A percentile compares a stretch with the other conserved stretches of the same genome.
Conservation (phyloP, 257 asterid species). For the Solanum microdontum region DNA sequence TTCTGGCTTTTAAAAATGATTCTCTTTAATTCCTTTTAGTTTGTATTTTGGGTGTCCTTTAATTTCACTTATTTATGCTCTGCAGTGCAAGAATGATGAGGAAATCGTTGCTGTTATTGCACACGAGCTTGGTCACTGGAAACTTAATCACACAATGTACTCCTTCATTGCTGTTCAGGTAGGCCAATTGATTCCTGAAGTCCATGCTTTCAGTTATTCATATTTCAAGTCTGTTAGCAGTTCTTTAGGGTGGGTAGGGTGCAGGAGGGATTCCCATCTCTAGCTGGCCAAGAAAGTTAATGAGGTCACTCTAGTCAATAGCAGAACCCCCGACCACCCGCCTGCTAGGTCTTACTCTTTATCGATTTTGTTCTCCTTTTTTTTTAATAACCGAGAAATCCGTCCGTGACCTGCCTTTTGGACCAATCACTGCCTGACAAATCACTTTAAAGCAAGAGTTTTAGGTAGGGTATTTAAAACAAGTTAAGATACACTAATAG, state of each 20-base stretch:
- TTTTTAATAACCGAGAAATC: neutral
- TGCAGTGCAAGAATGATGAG: slow-evolving; percentile 89
- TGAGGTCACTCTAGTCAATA: neutral
- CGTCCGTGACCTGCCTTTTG: neutral
- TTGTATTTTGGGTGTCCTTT: neutral
- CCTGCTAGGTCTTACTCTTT: neutral
- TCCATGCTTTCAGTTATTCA: neutral
- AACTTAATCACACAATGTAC: slow-evolving; percentile 82
- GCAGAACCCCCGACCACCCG: neutral
- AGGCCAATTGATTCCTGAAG: slow-evolving; percentile 10
- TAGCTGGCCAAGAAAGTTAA: neutral
- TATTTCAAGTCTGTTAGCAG: neutral
- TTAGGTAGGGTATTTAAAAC: neutral
- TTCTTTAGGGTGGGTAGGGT: neutral
- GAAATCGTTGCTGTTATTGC: slow-evolving; percentile 98
- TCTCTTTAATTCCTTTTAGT: neutral
- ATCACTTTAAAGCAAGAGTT: neutral
- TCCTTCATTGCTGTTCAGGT: slow-evolving; percentile 95
- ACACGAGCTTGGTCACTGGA: slow-evolving; percentile 99
- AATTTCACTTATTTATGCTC: neutral
- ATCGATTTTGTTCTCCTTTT: neutral
- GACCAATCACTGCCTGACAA: neutral
- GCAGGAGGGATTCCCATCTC: neutral
- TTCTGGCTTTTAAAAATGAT: neutral
- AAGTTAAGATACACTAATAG: neutral